Base-by-base conservation (phyloP, 371 early-diverging fungal species). In the Rhizopus sp. region DNA sequence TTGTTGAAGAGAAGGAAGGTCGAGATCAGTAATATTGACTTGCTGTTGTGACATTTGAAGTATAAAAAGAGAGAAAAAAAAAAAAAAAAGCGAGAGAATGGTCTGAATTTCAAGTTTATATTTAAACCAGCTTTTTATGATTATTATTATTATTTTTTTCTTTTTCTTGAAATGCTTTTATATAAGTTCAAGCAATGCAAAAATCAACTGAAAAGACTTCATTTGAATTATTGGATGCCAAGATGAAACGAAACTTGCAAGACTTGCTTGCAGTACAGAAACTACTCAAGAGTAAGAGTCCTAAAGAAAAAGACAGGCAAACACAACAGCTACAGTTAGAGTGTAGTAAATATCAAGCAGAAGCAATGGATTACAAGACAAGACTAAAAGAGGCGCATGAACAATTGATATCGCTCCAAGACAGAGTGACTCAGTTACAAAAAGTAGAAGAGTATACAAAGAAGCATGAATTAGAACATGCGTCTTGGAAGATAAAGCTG, bases 21-120 rank as follows among this genome's bases (percentile, higher is more conserved):
- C 93, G 59, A 96, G 83, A 67, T 93, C 90, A 49, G 81, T 79
- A 50, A 95, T 80, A 69, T 92, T 88, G 62, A 96, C 90, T 49
- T 82, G 82, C 60, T 83, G 73, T 58, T 62, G 62, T 37, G 60
- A 35, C 60, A 59, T 59, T 56, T 47, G 45, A 7, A 7, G 13
- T 49, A 7, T 32, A 12, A 4, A 32, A 15, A 3, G 3, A 6
- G 4, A 3, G 10, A 7, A n/a, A 33, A 32, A n/a, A n/a, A n/a
- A n/a, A n/a, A n/a, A n/a, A n/a, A n/a, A n/a, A 50, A n/a, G 13
- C 35, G 15, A 50, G 35, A 35, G 35, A 50, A 34, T 3, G 23
- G 16, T 16, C n/a, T 49, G 4, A 9, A n/a, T 49, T 49, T 49
- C 51, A 49, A 10, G 40, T 60, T 49, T 53, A 23, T 60, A 53